Evolutionary conservation across 257 asterid genomes (phyloP).

Genomic region (Marsdenia floribunda): DNA sequence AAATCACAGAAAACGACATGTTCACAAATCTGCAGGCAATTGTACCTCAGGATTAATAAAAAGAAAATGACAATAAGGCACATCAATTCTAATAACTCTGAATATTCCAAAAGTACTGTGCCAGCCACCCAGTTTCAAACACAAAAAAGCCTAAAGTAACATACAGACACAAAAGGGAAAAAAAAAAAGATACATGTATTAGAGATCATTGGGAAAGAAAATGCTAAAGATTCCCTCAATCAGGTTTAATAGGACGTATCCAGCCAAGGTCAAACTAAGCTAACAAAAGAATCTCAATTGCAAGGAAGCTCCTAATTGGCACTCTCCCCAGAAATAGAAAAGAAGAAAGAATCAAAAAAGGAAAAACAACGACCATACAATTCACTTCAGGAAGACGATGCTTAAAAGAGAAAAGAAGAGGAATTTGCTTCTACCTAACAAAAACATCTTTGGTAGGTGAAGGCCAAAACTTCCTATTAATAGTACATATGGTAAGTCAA

Average conservation of each 20-base stretch:
- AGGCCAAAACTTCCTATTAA: neutral
- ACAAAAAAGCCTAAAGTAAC: neutral
- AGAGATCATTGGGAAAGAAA: neutral
- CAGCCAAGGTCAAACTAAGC: neutral
- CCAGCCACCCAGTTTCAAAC: neutral
- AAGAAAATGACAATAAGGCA: neutral
- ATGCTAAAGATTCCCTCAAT: neutral
- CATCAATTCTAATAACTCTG: neutral
- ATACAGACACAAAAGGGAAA: neutral
- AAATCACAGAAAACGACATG: conserved; percentile 1
- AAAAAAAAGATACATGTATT: neutral
- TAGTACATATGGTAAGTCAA: neutral
- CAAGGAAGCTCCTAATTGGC: neutral
- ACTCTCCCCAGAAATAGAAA: neutral
- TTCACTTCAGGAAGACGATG: neutral
- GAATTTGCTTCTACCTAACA: neutral
- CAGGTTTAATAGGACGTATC: neutral
- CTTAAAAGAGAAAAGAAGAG: neutral
- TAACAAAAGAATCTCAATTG: neutral
- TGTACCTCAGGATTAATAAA: conserved; percentile 6
- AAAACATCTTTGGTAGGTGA: neutral
- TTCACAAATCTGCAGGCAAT: conserved; percentile 13
- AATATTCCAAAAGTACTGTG: neutral
- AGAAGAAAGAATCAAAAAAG: neutral
- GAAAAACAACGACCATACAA: neutral